Conservation (phyloP, 495 filamentous ascomycete species). For the Extremus antarcticus region DNA sequence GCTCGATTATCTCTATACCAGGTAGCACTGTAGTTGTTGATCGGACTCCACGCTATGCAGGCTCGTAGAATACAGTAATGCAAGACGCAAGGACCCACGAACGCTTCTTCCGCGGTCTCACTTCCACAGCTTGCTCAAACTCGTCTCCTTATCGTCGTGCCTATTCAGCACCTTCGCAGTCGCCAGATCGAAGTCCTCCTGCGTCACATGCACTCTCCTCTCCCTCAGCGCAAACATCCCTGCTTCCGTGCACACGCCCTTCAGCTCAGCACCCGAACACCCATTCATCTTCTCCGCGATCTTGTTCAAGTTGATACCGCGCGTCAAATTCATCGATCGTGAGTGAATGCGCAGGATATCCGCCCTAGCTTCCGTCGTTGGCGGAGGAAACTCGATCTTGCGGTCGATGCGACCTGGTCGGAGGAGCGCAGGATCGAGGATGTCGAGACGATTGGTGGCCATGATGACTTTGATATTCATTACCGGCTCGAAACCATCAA, state of each 20-base stretch:
- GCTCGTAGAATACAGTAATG: not conserved
- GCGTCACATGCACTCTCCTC: slow-evolving; percentile 91
- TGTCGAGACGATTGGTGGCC: slow-evolving; percentile 96
- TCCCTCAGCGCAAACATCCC: slow-evolving; percentile 97
- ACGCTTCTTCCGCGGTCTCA: slow-evolving; percentile 23
- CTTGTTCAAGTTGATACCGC: slow-evolving; percentile 95
- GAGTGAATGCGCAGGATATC: slow-evolving; percentile 97
- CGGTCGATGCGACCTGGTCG: slow-evolving; percentile 93
- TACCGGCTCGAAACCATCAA: slow-evolving; percentile 98
- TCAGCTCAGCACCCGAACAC: slow-evolving; percentile 91
- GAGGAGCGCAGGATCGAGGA: slow-evolving; percentile 87
- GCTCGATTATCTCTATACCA: not conserved
- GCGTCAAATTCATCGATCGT: slow-evolving; percentile 93
- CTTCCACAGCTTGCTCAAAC: slow-evolving; percentile 86
- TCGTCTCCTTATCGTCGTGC: slow-evolving; percentile 96
- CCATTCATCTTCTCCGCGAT: slow-evolving; percentile 99
- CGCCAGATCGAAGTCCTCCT: slow-evolving; percentile 97
- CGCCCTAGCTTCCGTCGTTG: slow-evolving; percentile 91
- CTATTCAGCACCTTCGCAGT: slow-evolving; percentile 99
- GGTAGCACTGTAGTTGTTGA: no score
- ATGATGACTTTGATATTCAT: slow-evolving; percentile 99
- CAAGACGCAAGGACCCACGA: not conserved
- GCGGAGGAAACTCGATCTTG: slow-evolving; percentile 98
- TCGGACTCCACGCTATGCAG: not conserved
- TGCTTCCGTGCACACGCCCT: slow-evolving; percentile 93